Evolutionary conservation across 306 rosid species (phyloP).

Genomic region (Boehmeria nivea): DNA sequence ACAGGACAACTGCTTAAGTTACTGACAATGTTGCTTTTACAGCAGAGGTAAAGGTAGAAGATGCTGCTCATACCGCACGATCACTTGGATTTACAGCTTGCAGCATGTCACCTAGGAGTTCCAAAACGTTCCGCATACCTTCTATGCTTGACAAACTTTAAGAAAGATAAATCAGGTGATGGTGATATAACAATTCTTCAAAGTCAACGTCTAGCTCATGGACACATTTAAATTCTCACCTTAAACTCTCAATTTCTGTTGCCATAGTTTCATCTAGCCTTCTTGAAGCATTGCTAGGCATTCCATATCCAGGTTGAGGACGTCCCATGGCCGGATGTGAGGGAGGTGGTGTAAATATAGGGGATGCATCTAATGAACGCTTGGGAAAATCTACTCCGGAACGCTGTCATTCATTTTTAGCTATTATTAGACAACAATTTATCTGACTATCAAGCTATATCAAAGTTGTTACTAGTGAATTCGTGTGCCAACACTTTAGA

Average conservation of each 20-base stretch:
- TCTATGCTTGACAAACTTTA: slow-evolving; percentile 66
- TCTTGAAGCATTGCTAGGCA: slow-evolving; percentile 82
- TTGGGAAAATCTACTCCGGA: slow-evolving; percentile 80
- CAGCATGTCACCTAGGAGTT: slow-evolving; percentile 90
- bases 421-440: not conserved
- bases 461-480: not conserved
- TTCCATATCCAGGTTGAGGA: slow-evolving; percentile 72
- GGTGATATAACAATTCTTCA: not conserved
- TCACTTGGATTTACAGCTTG: slow-evolving; percentile 82
- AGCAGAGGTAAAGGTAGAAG: slow-evolving; percentile 8
- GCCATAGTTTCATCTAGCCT: slow-evolving; percentile 99
- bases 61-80: slow-evolving; percentile 42
- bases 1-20: slow-evolving; percentile 3
- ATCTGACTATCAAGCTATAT: slow-evolving; percentile 10
- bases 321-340: slow-evolving; percentile 38
- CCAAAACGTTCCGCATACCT: slow-evolving; percentile 70
- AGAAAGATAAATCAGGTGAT: slow-evolving; percentile 12
- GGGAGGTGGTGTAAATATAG: slow-evolving; percentile 82
- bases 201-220: not conserved
- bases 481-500: slow-evolving; percentile 9
- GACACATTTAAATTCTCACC: slow-evolving; percentile 34
- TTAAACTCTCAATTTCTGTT: slow-evolving; percentile 73
- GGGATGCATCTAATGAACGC: slow-evolving; percentile 67
- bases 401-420: slow-evolving; percentile 55
- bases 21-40: slow-evolving; percentile 2